Evolutionary conservation across 139 green algal species (phyloP), one percentile per base, ranked within the genome.

Genomic region (Chara braunii): DNA sequence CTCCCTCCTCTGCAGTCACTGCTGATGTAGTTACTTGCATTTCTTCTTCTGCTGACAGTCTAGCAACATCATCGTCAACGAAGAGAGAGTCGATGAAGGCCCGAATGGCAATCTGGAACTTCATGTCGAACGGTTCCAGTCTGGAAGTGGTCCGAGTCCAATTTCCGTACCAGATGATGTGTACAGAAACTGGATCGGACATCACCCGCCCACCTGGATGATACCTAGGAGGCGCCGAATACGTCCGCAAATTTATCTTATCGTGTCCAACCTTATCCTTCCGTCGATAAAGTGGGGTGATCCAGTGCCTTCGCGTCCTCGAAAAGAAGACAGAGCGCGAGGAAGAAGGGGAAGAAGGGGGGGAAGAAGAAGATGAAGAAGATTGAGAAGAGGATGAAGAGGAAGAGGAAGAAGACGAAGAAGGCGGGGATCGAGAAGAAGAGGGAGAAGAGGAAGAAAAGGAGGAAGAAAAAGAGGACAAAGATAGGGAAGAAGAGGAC

Each of bases 91-190:
- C n/a, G n/a, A n/a, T n/a, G n/a, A n/a, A n/a, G n/a, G n/a, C n/a
- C n/a, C n/a, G n/a, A n/a, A n/a, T n/a, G n/a, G n/a, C n/a, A n/a
- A n/a, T n/a, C n/a, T n/a, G n/a, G n/a, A n/a, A n/a, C n/a, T n/a
- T n/a, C n/a, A n/a, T n/a, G n/a, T n/a, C n/a, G n/a, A n/a, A n/a
- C n/a, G n/a, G n/a, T n/a, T n/a, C n/a, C n/a, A n/a, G n/a, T n/a
- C n/a, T n/a, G n/a, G n/a, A n/a, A n/a, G n/a, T n/a, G 2, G 24
- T n/a, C 6, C 37, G 7, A 23, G 12, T 32, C 34, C 43, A 68
- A 29, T 24, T 62, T 23, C 59, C 59, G 30, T 68, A 62, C 59
- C 59, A 68, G 23, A 68, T 61, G 14, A 68, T 28, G 14, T 68
- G 40, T 26, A 68, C 50, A 6, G 30, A 32, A 12, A 68, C 36